Evolutionary conservation across 2,329 filamentous ascomycete species (phyloP), one percentile per base, ranked within the genome.

Genomic region (Coniella lustricola): DNA sequence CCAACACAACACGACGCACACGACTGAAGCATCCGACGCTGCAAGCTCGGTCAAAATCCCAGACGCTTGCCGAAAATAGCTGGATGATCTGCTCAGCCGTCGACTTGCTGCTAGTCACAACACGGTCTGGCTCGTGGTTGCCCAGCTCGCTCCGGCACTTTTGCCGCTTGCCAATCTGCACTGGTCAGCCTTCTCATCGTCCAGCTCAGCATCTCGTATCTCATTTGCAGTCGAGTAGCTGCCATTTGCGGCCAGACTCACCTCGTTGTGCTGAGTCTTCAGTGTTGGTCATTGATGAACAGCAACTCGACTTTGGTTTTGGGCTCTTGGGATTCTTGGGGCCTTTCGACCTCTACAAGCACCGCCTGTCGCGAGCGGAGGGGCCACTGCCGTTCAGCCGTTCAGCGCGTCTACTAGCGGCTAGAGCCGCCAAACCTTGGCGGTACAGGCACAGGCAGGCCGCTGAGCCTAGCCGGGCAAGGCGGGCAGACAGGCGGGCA

Each of bases 391-490:
- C 18, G 40, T 36, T 17, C 21, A 17, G 48, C 31, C 33, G 44
- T 34, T 22, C 47, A 47, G 50, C 47, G 43, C 46, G 49, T 46
- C 46, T 51, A 49, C 47, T 42, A 50, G 54, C 48, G 46, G 45
- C 36, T 49, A 31, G 21, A 25, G 34, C 45, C 44, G 36, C 51
- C 25, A 22, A 16, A 53, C 48, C 52, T 46, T 51, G 40, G 25
- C 49, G n/a, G n/a, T n/a, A 32, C 35, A 35, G 36, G 38, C 40
- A 31, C 40, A 32, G 40, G 10, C 25, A 29, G n/a, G n/a, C n/a
- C n/a, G n/a, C n/a, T n/a, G n/a, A 29, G 25, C 25, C 25, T 10
- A 29, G 25, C 25, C 5, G 25, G 5, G 5, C 25, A 5, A 29
- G 25, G 10, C 5, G 25, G 5, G 5, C 10, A 40, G 36, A 13